These are phyloP conservation scores for Closterium sp. DNA, from an alignment of 139 green algal genomes.

Conservation along the genomic window DNA sequence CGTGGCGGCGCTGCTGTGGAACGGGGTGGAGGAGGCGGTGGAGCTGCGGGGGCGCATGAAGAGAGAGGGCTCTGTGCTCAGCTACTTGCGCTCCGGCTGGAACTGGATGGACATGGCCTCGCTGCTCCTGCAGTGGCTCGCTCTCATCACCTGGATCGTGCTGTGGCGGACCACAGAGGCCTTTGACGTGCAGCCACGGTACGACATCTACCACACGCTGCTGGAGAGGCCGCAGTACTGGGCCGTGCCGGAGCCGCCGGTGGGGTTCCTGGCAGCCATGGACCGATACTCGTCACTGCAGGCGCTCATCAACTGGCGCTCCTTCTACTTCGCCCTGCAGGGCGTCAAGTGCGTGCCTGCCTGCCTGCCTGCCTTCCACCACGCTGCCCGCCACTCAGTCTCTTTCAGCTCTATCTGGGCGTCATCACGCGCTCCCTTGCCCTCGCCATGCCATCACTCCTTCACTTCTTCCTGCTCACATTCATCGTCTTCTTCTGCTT, in stretches of 20 bases:
- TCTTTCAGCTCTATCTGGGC: neutral
- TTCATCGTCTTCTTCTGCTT: neutral
- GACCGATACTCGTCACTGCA: neutral
- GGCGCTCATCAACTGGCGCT: conserved; percentile 8
- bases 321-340: conserved; percentile 21
- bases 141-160: conserved; percentile 55
- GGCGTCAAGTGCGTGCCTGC: conserved; percentile 14
- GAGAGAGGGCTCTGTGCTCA: conserved; percentile 21
- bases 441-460: neutral
- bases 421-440: neutral
- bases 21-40: conserved; percentile 26
- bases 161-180: neutral
- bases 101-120: conserved; percentile 71
- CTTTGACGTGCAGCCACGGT: neutral
- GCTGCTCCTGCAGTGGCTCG: conserved; percentile 66
- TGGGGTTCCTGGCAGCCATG: neutral
- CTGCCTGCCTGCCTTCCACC: too few relatives aligned
- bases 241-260: neutral
- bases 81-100: conserved; percentile 64
- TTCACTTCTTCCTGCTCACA: neutral
- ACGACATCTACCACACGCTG: conserved; percentile 25
- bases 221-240: neutral
- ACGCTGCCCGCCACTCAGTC: too few relatives aligned
- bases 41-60: neutral
- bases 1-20: conserved; percentile 58